phyloP scores from a whole-genome alignment of 305 asterid species.

The Nicotiana rustica region DNA sequence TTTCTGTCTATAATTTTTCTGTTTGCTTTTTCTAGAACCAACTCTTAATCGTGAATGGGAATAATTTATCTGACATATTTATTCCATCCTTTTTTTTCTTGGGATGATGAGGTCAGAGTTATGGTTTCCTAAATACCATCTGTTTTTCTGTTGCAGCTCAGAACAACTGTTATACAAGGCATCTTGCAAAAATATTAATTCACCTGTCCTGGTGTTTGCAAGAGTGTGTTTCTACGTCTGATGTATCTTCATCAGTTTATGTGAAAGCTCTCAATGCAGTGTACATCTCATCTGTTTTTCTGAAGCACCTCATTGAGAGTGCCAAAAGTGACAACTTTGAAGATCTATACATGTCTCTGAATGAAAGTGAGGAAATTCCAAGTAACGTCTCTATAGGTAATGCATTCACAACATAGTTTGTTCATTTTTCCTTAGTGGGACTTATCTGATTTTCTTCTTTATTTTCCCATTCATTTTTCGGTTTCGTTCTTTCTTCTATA shows the following conservation, averaged over 20 bases:
- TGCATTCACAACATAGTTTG: conserved; percentile 29
- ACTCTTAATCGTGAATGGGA: conserved; percentile 1
- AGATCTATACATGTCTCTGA: conserved; percentile 75
- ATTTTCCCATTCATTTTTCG: neutral
- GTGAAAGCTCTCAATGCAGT: conserved; percentile 82
- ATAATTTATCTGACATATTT: neutral
- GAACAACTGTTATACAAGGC: conserved; percentile 85
- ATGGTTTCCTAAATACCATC: conserved; percentile 40
- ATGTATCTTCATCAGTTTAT: conserved; percentile 61
- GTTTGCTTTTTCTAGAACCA: neutral
- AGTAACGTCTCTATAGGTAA: conserved; percentile 71
- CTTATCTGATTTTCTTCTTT: conserved; percentile 23
- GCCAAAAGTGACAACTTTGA: conserved; percentile 72
- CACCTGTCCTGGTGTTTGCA: conserved; percentile 89
- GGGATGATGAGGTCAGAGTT: neutral
- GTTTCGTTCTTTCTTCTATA: neutral
- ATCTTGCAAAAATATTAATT: conserved; percentile 86
- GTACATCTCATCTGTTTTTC: conserved; percentile 83
- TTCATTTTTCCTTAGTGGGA: conserved; percentile 2
- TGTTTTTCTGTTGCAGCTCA: conserved; percentile 61
- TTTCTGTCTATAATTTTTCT: conserved; percentile 13
- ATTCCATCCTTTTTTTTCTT: neutral
- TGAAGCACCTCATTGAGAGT: conserved; percentile 84
- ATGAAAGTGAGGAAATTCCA: conserved; percentile 71
- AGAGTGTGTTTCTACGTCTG: conserved; percentile 79